Evolutionary conservation across 2,329 filamentous ascomycete species (phyloP).

Genomic region (Hypoxylon sp.): DNA sequence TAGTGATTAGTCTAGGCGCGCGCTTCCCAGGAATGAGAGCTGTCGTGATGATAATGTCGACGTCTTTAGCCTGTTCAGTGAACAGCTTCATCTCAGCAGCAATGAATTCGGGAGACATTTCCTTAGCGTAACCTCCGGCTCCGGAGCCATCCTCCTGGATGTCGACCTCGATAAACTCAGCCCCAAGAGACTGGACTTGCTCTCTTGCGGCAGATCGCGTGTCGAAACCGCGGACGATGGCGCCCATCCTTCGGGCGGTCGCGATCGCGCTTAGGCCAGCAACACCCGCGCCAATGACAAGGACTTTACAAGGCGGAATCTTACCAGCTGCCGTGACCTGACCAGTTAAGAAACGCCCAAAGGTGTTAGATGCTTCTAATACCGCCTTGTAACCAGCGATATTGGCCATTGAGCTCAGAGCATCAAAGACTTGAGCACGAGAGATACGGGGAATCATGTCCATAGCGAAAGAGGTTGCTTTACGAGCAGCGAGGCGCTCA

Average conservation of each 20-base stretch:
- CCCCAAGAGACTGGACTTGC: constrained; percentile 90
- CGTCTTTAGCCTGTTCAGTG: constrained; percentile 86
- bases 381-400: constrained; percentile 95
- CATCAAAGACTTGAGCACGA: constrained; percentile 89
- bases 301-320: constrained; percentile 90
- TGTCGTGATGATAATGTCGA: constrained; percentile 93
- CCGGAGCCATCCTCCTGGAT: constrained; percentile 88
- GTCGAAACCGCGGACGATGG: constrained; percentile 91
- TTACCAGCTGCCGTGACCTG: constrained; percentile 92
- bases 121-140: constrained; percentile 89
- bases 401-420: constrained; percentile 92
- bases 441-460: constrained; percentile 94
- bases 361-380: constrained; percentile 89
- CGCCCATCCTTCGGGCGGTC: constrained; percentile 86
- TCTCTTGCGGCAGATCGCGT: constrained; percentile 90
- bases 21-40: constrained; percentile 90
- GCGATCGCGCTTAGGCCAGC: constrained; percentile 91
- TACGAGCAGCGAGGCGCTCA: constrained; percentile 77
- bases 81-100: constrained; percentile 95
- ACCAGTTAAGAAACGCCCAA: constrained; percentile 88
- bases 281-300: constrained; percentile 92
- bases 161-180: constrained; percentile 90
- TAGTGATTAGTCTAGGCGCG: constrained; percentile 87
- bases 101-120: constrained; percentile 95
- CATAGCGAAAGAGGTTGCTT: constrained; percentile 88